Percentiles rank a stretch among this genome's conserved stretches.
Conservation (phyloP, 257 asterid genomes). For the Cinchona pubescens region DNA sequence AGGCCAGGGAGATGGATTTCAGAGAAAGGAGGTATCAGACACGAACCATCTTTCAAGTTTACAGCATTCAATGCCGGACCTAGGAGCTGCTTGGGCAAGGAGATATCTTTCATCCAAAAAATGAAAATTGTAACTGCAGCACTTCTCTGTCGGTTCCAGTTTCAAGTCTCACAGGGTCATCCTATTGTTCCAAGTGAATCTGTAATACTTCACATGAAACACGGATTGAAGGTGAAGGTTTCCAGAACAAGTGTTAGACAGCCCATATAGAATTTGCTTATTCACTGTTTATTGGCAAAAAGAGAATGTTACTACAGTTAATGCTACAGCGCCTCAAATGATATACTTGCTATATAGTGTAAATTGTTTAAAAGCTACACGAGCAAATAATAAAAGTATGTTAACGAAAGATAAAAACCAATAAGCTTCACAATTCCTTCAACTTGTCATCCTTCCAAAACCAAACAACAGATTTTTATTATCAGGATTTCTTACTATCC, state of each 20-base stretch:
- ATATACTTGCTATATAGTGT: not conserved
- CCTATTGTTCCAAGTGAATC: not conserved
- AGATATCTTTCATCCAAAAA: conserved; percentile 11
- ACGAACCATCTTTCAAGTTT: not conserved
- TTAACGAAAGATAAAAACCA: not conserved
- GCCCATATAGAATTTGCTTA: not conserved
- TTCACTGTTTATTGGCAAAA: not conserved
- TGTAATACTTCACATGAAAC: conserved; percentile 8
- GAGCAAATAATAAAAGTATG: too few species aligned
- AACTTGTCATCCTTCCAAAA: not conserved
- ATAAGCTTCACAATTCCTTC: not conserved
- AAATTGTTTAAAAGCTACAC: not conserved
- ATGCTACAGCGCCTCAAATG: not conserved
- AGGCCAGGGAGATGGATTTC: conserved; percentile 27
- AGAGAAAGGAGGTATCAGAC: not conserved
- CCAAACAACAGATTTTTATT: not conserved
- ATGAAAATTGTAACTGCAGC: conserved; percentile 12
- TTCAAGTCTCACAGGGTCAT: not conserved
- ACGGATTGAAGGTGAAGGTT: conserved; percentile 9
- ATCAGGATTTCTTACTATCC: not conserved
- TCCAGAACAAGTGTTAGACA: not conserved
- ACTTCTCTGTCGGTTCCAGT: conserved; percentile 5
- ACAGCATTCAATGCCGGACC: conserved; percentile 28
- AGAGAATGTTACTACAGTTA: not conserved
- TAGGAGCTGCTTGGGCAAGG: conserved; percentile 27